Percentiles rank a stretch among this genome's conserved stretches.
These are phyloP conservation scores for Globisporangium paroecandrum DNA, from an alignment of 352 stramenopile species.

Conservation along the genomic window DNA sequence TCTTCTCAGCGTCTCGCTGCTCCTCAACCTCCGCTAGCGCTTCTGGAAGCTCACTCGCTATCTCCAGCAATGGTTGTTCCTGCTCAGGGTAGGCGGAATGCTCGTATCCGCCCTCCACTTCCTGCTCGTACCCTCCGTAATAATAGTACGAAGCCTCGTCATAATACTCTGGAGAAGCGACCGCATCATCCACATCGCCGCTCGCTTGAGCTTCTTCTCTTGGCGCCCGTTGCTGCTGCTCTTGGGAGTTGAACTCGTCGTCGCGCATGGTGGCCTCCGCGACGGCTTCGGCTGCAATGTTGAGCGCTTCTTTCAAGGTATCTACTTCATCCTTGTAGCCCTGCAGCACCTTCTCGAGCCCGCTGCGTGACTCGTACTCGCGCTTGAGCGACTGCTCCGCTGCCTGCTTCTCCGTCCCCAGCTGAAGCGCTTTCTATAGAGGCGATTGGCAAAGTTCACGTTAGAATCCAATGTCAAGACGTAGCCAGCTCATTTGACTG, in stretches of 20 bases:
- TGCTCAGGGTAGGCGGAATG: background rate
- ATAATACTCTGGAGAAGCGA: background rate
- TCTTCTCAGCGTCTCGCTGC: background rate
- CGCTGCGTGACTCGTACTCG: slow-evolving; percentile 48
- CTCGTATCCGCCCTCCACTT: background rate
- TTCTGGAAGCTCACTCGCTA: background rate
- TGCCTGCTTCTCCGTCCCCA: slow-evolving; percentile 42
- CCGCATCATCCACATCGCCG: background rate
- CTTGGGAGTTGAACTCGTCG: background rate
- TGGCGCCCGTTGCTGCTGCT: background rate
- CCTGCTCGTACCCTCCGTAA: background rate
- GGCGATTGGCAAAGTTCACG: background rate
- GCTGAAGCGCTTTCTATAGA: slow-evolving; percentile 37
- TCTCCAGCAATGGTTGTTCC: background rate
- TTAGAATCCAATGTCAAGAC: background rate
- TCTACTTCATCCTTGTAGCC: slow-evolving; percentile 74
- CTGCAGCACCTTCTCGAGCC: slow-evolving; percentile 51
- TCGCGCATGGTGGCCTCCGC: slow-evolving; percentile 23
- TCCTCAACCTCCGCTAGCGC: background rate
- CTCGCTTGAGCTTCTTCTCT: background rate
- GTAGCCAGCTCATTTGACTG: background rate
- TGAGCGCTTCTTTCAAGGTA: slow-evolving; percentile 68
- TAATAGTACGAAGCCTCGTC: background rate
- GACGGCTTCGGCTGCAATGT: slow-evolving; percentile 64
- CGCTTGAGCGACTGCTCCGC: slow-evolving; percentile 56